Evolutionary conservation across 176 grass and related monocot genomes (phyloP).

Genomic region (Secale cereale): DNA sequence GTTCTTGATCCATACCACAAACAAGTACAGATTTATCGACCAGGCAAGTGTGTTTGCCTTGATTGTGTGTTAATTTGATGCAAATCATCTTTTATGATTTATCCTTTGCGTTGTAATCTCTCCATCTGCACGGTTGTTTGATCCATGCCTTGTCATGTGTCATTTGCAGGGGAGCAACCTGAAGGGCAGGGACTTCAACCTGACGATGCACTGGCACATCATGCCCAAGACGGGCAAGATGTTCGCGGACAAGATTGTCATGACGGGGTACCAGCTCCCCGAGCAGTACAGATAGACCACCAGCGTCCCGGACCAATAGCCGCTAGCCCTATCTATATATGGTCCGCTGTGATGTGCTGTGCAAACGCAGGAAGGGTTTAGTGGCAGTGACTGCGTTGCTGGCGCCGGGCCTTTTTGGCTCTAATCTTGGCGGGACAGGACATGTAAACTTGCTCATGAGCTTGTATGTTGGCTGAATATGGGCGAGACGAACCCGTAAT

Average conservation of each 20-base stretch:
- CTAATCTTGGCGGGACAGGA: neutral
- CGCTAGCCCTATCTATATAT: neutral
- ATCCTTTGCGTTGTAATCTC: neutral
- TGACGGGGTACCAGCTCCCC: conserved; percentile 79
- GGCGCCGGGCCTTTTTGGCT: neutral
- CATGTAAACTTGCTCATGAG: neutral
- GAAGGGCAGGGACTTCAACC: conserved; percentile 84
- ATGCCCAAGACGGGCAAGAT: conserved; percentile 99
- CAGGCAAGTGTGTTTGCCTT: conserved; percentile 56
- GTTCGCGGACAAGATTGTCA: conserved; percentile 97
- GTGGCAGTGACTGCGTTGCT: conserved; percentile 2
- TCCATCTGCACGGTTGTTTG: neutral
- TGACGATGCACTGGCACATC: conserved; percentile 99
- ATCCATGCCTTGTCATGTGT: neutral
- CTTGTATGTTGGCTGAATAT: neutral
- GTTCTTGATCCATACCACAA: conserved; percentile 96
- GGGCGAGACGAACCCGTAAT: neutral
- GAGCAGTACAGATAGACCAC: conserved; percentile 75
- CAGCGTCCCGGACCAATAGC: neutral
- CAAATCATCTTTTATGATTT: neutral
- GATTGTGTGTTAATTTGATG: conserved; percentile 6
- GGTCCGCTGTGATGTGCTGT: neutral
- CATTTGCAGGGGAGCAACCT: conserved; percentile 81
- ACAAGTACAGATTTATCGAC: conserved; percentile 96
- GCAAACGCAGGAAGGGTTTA: conserved; percentile 2